Conservation (phyloP, 2,329 filamentous ascomycete species). For the Microdochium bolleyi region DNA sequence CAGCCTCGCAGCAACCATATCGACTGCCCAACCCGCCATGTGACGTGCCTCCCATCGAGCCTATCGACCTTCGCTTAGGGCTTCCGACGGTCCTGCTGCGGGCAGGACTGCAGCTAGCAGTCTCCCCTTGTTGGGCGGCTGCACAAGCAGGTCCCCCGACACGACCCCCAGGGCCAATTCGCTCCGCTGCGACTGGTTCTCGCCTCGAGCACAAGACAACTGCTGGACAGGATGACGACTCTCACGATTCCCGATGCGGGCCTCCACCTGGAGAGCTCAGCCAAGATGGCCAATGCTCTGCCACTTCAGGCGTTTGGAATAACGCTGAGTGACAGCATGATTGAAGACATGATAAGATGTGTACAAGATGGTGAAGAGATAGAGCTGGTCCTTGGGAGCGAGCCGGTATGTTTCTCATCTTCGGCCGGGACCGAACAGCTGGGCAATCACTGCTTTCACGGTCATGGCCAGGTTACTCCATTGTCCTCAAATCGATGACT, state of each 20-base stretch:
- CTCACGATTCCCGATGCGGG: slow-evolving; percentile 50
- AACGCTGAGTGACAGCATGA: slow-evolving; percentile 46
- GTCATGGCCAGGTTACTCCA: too few relatives aligned
- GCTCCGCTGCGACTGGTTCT: neutral
- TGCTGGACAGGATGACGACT: slow-evolving; percentile 34
- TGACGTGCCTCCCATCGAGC: neutral
- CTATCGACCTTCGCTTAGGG: neutral
- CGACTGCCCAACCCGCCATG: neutral
- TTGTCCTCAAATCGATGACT: neutral
- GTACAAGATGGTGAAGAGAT: slow-evolving; percentile 48
- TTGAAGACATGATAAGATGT: slow-evolving; percentile 56
- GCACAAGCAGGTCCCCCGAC: neutral
- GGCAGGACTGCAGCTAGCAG: neutral
- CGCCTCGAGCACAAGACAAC: neutral
- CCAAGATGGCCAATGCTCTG: slow-evolving; percentile 32
- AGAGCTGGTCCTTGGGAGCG: slow-evolving; percentile 47
- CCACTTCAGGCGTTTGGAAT: slow-evolving; percentile 51
- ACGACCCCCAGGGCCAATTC: slow-evolving; percentile 1
- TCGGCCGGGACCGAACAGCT: neutral
- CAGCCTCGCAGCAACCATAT: neutral
- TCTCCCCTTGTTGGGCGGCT: neutral
- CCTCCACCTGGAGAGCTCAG: slow-evolving; percentile 46
- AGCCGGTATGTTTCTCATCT: slow-evolving; percentile 43
- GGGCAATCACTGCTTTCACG: neutral
- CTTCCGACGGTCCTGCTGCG: neutral